These are phyloP conservation scores for Extremus antarcticus DNA, from an alignment of 495 filamentous ascomycete species.

Conservation along the genomic window DNA sequence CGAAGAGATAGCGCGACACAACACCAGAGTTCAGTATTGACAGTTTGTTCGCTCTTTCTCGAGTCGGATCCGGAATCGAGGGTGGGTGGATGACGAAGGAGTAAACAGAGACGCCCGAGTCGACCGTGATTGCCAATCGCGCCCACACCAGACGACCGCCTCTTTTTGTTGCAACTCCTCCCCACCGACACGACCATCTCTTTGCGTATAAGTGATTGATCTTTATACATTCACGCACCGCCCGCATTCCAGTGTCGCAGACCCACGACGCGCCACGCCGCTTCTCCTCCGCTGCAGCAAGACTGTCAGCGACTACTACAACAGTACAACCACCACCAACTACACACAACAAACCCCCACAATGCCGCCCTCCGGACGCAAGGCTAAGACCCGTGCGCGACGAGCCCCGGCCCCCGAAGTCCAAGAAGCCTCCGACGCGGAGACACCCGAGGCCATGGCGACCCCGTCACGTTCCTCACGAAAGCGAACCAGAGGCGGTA, in stretches of 20 bases:
- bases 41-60: too few relatives aligned
- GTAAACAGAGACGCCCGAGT: too few relatives aligned
- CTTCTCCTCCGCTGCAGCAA: not conserved
- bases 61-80: too few relatives aligned
- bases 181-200: not conserved
- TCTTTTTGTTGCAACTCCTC: too few relatives aligned
- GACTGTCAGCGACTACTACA: not conserved
- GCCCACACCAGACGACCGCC: too few relatives aligned
- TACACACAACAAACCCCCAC: not conserved
- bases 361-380: conserved; percentile 19
- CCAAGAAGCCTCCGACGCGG: conserved; percentile 25
- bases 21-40: too few relatives aligned
- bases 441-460: conserved; percentile 30
- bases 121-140: too few relatives aligned
- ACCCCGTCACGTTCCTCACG: conserved; percentile 30
- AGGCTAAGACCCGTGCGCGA: conserved; percentile 15
- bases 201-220: not conserved
- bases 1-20: too few relatives aligned
- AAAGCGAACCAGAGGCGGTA: conserved; percentile 17
- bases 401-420: conserved; percentile 10
- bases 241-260: not conserved
- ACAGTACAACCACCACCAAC: not conserved
- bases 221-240: not conserved
- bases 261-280: not conserved
- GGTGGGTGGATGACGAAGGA: too few relatives aligned